phyloP scores from a whole-genome alignment of 345 rosid species.

The Corymbia maculata region DNA sequence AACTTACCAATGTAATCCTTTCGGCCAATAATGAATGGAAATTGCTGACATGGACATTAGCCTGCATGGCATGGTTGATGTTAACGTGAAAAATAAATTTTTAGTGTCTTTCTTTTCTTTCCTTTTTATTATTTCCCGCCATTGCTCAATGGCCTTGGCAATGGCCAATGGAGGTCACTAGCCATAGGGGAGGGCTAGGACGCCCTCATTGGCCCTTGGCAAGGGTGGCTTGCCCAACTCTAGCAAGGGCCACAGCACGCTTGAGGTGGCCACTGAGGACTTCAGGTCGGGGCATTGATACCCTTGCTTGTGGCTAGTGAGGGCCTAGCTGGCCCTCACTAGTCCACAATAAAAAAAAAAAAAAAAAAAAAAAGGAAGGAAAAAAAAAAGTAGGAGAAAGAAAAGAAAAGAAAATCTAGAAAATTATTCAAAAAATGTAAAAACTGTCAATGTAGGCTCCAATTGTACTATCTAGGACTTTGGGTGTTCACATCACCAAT shows the following conservation, averaged over 20 bases:
- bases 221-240: too few relatives aligned
- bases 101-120: too few relatives aligned
- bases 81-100: too few relatives aligned
- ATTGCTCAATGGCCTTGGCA: accelerated
- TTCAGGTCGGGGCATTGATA: too few relatives aligned
- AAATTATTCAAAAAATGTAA: not conserved
- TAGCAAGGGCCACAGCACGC: too few relatives aligned
- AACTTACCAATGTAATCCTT: not conserved
- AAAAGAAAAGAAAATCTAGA: too few relatives aligned
- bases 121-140: not conserved
- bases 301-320: too few relatives aligned
- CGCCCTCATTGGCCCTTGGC: too few relatives aligned
- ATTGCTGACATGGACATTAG: not conserved
- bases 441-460: not conserved
- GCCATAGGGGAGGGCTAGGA: too few relatives aligned
- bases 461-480: not conserved
- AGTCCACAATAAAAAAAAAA: not conserved
- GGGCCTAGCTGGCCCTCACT: not conserved
- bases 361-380: too few relatives aligned
- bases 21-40: not conserved
- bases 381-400: not conserved
- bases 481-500: not conserved
- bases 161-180: not conserved
- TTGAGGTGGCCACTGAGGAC: too few relatives aligned
- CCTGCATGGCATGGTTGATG: too few relatives aligned